phyloP scores from a whole-genome alignment of 2,329 filamentous ascomycete genomes.

The Massarina eburnea region DNA sequence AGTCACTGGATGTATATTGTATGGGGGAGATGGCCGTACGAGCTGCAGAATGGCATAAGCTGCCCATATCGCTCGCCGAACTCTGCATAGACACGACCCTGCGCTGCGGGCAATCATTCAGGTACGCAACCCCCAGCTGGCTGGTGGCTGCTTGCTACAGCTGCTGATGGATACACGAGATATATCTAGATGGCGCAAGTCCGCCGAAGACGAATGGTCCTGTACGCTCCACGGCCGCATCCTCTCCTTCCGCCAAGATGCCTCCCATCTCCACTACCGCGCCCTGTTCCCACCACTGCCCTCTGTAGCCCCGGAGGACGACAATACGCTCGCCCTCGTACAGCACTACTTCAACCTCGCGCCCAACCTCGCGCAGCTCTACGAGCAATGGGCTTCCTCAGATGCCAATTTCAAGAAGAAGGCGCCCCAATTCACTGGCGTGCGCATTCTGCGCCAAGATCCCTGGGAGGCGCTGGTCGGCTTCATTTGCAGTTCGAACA shows the following conservation, averaged over 20 bases:
- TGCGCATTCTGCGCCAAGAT: slow-evolving; percentile 91
- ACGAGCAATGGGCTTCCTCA: slow-evolving; percentile 80
- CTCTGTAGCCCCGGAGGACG: slow-evolving; percentile 43
- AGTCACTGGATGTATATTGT: neutral
- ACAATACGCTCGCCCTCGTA: slow-evolving; percentile 76
- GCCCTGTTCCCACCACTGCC: slow-evolving; percentile 58
- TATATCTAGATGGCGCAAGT: slow-evolving; percentile 74
- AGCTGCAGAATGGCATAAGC: slow-evolving; percentile 79
- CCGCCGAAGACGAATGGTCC: slow-evolving; percentile 79
- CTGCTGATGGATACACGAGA: slow-evolving; percentile 1
- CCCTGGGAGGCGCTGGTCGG: slow-evolving; percentile 91
- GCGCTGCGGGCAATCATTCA: slow-evolving; percentile 91
- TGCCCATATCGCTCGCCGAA: slow-evolving; percentile 80
- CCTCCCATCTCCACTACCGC: slow-evolving; percentile 76
- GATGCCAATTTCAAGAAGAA: slow-evolving; percentile 89
- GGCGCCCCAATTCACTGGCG: slow-evolving; percentile 83
- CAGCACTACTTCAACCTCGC: slow-evolving; percentile 84
- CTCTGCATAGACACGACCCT: slow-evolving; percentile 93
- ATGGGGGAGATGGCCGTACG: slow-evolving; percentile 47
- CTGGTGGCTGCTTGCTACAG: slow-evolving; percentile 1
- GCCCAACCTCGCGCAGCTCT: slow-evolving; percentile 74
- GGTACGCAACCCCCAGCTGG: slow-evolving; percentile 45
- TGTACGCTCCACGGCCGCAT: slow-evolving; percentile 86
- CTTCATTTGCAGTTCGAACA: slow-evolving; percentile 99
- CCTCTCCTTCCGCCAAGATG: slow-evolving; percentile 80